Percentiles rank a stretch among this genome's conserved stretches.
phyloP scores from a whole-genome alignment of 352 stramenopile genomes.

The Phytopythium ostracodes region DNA sequence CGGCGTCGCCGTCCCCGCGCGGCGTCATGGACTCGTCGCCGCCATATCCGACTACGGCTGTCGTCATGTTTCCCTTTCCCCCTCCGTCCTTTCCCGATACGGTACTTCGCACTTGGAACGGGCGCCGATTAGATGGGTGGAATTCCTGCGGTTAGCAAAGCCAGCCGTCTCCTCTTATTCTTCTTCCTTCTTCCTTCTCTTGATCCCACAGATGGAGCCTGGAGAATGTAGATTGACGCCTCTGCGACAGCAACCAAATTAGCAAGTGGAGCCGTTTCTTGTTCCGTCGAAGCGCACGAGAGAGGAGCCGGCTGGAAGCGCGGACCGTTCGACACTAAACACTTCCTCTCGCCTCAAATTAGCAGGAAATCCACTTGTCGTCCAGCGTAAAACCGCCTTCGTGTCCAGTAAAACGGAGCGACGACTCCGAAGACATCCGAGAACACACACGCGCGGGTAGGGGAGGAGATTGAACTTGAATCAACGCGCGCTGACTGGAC shows the following conservation, averaged over 20 bases:
- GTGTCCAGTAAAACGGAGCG: background rate
- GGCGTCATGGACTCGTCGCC: background rate
- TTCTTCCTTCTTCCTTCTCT: background rate
- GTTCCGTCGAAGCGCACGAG: background rate
- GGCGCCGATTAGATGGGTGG: too few species aligned
- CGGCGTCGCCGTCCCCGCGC: background rate
- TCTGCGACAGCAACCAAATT: constrained; percentile 7
- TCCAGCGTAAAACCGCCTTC: background rate
- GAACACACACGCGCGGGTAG: background rate
- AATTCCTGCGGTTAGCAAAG: too few species aligned
- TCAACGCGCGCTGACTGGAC: background rate
- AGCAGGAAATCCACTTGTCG: background rate
- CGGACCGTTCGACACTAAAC: background rate
- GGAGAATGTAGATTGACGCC: background rate
- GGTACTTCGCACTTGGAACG: too few species aligned
- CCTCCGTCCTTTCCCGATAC: too few species aligned
- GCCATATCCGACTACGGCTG: background rate
- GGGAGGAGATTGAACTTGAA: background rate
- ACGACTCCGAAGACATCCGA: background rate
- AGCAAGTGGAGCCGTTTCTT: constrained; percentile 4
- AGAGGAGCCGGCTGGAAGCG: background rate
- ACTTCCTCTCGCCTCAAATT: background rate
- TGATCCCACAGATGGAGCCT: background rate
- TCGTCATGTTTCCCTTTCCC: constrained; percentile 2
- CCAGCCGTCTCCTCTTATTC: background rate